phyloP scores from a whole-genome alignment of 176 grass and related monocot species.

The Eleusine coracana region DNA sequence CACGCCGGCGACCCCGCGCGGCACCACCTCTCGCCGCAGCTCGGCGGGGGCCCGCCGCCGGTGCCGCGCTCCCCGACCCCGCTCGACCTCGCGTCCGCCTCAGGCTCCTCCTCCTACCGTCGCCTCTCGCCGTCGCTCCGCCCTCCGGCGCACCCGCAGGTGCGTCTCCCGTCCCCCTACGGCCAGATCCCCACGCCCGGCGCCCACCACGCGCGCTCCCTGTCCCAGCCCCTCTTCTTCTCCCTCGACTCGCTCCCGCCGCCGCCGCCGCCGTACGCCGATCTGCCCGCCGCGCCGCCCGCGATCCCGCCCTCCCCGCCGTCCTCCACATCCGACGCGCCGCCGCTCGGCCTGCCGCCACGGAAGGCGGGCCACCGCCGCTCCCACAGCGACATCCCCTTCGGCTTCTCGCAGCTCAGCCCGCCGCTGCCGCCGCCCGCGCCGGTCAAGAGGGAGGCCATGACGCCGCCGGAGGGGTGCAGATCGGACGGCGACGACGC shows the following conservation, averaged over 20 bases:
- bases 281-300: constrained; percentile 38
- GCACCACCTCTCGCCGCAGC: constrained; percentile 39
- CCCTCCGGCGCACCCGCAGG: constrained; percentile 53
- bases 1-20: constrained; percentile 35
- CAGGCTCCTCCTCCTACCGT: constrained; percentile 17
- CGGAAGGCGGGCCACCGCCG: constrained; percentile 60
- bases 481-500: constrained; percentile 52
- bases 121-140: constrained; percentile 50
- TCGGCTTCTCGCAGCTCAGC: constrained; percentile 61
- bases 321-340: constrained; percentile 45
- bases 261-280: constrained; percentile 50
- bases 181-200: constrained; percentile 58
- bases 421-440: constrained; percentile 47
- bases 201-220: constrained; percentile 66
- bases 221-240: constrained; percentile 79
- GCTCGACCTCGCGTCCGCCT: constrained; percentile 43
- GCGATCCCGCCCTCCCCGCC: constrained; percentile 45
- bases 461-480: neutral
- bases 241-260: constrained; percentile 72
- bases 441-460: constrained; percentile 58
- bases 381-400: constrained; percentile 83
- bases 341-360: constrained; percentile 50
- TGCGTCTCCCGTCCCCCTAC: constrained; percentile 51
- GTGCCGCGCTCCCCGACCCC: constrained; percentile 53
- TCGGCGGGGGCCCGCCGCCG: constrained; percentile 35